Evolutionary conservation across 2,329 filamentous ascomycete species (phyloP), one percentile per base, ranked within the genome.

Genomic region (Periglandula ipomoeae): DNA sequence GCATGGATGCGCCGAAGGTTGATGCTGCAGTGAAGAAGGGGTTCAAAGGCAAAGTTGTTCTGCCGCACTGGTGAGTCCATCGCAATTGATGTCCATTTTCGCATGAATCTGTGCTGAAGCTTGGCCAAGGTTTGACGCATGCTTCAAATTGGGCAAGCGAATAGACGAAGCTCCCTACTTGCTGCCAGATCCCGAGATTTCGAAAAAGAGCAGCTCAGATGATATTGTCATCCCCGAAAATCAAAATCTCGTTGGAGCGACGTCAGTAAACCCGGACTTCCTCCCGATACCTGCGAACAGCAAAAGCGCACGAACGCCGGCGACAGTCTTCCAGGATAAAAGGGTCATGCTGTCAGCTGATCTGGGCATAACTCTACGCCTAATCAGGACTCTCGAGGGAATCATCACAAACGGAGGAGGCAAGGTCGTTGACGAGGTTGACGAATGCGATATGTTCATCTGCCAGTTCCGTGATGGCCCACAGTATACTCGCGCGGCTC

Each of bases 111-210:
- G 30, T 32, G 22, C 43, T 47, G 17, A 47, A 8, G 23, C 13
- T 23, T 17, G 19, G 20, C 9, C 20, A 13, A 90, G 87, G 89
- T 96, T 98, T 61, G 91, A 97, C 58, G 91, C 96, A 63, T 98
- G 93, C 67, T 79, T 98, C 56, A 93, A 87, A 66, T 79, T 98
- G 24, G 90, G 91, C 44, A 90, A 89, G 65, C 82, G 87, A 51
- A 96, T 98, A 57, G 85, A 88, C 57, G 93, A 98, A 64, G 71
- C 74, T 6, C 93, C 93, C 1, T 98, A 98, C 61, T 70, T 80
- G 19, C 75, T 97, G 1, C 93, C 93, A 1, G 75, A 97, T 55
- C 87, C 93, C 1, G 88, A 94, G 55, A 86, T 95, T 30, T 71
- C 95, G n/a, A 74, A 72, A 35, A 72, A 72, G 39, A 69, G 71